Base-by-base conservation (phyloP, 2,329 filamentous ascomycete genomes). In the Sporothrix protearum region DNA sequence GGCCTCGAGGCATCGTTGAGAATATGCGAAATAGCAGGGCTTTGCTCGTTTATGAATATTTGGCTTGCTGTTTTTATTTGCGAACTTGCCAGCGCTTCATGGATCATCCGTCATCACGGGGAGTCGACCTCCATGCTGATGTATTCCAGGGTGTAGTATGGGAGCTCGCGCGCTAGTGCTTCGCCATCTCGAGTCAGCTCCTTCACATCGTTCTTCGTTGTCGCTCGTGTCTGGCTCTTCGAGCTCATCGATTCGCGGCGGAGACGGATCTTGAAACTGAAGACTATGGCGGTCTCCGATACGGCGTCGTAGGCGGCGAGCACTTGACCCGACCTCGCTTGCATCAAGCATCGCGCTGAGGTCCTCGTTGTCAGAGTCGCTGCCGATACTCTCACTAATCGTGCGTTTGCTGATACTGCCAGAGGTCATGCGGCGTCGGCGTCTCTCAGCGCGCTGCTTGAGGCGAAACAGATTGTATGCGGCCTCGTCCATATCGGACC, bases 361-460 rank as follows among this genome's bases (percentile, higher is more conserved):
- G 66, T 82, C 80, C 64, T 82, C 81, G 10, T 75, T 77, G 73
- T 85, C 85, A 9, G 83, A 84, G 73, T 85, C 85, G 76, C 84
- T 85, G 71, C 85, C 82, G 47, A 80, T 79, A 71, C 79, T 80
- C 76, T 87, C 85, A 76, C 82, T 85, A 74, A 86, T 83, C 33
- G 84, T 86, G 49, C 85, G 81, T 79, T 87, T 87, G 74, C 84
- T 84, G 70, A 86, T 83, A 77, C 84, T 86, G 75, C 85, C 85
- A 75, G 83, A 82, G 69, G 83, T 86, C 77, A 85, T 82, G 30
- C 85, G 80, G 53, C 82, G 82, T 42, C 79, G 80, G 68, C 84
- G 81, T 69, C 79, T 81, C 47, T 83, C 79, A 67, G 82, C 82
- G 47, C 83, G 81, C 66, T 82, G 82, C 74, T 77, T 79, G 19